These are phyloP conservation scores for Fusarium anguioides DNA, from an alignment of 2,329 filamentous ascomycete species.

Conservation along the genomic window DNA sequence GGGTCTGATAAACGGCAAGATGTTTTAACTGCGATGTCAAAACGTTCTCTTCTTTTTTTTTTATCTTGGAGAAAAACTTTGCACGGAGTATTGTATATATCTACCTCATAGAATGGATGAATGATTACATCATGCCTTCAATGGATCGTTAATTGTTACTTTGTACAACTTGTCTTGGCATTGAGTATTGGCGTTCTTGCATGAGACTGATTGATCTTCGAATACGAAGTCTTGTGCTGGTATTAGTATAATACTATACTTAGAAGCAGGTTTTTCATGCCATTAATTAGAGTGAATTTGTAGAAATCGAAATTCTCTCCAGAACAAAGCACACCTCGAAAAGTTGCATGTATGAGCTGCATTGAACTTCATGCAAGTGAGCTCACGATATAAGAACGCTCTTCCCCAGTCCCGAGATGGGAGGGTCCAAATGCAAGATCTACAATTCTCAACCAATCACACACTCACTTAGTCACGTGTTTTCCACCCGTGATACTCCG, in stretches of 20 bases:
- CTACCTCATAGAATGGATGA: neutral
- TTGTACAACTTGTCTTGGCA: too few relatives aligned
- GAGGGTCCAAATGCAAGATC: conserved; percentile 5
- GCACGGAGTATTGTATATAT: neutral
- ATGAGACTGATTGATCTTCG: neutral
- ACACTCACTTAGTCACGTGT: conserved; percentile 5
- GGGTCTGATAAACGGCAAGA: conserved; percentile 2
- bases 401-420: neutral
- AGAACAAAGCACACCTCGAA: neutral
- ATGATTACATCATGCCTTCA: neutral
- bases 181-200: too few relatives aligned
- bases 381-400: neutral
- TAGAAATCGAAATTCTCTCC: too few relatives aligned
- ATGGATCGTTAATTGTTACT: too few relatives aligned
- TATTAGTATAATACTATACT: too few relatives aligned
- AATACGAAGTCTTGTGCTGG: too few relatives aligned
- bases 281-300: too few relatives aligned
- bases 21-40: neutral
- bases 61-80: neutral
- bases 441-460: conserved; percentile 15
- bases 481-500: conserved; percentile 27
- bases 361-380: conserved; percentile 17
- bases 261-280: too few relatives aligned
- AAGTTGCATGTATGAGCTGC: neutral
- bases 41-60: neutral